phyloP scores from a whole-genome alignment of 1,284 basidiomycete species.

The Coniferiporia weirii region DNA sequence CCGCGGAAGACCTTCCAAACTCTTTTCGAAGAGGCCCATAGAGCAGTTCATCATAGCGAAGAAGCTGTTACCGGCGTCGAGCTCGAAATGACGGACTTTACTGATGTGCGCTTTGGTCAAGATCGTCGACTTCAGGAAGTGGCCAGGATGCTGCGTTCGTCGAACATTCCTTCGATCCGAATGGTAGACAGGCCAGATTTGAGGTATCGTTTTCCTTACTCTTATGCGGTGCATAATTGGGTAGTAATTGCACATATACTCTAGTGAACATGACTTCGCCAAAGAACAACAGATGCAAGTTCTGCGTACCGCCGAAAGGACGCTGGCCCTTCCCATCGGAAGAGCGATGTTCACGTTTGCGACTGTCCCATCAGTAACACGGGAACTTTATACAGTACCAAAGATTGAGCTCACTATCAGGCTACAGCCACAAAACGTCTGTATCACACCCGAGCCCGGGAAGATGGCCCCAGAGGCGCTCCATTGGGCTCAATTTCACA shows the following conservation, averaged over 20 bases:
- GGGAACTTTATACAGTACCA: constrained; percentile 75
- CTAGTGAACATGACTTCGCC: constrained; percentile 73
- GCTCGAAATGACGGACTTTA: constrained; percentile 65
- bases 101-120: constrained; percentile 79
- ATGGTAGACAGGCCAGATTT: constrained; percentile 67
- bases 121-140: constrained; percentile 86
- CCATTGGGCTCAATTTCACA: constrained; percentile 96
- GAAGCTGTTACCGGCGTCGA: constrained; percentile 64
- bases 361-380: constrained; percentile 62
- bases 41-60: constrained; percentile 47
- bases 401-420: constrained; percentile 77
- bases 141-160: constrained; percentile 81
- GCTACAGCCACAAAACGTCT: constrained; percentile 63
- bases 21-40: constrained; percentile 45
- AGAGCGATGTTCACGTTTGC: constrained; percentile 86
- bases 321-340: constrained; percentile 80
- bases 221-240: neutral
- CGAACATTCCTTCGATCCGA: constrained; percentile 59
- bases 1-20: constrained; percentile 46
- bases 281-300: constrained; percentile 81
- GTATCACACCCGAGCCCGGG: constrained; percentile 57
- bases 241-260: neutral
- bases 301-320: constrained; percentile 75
- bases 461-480: constrained; percentile 66
- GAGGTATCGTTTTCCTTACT: constrained; percentile 37